Percentiles rank a stretch among this genome's conserved stretches.
Evolutionary conservation across 2,329 filamentous ascomycete genomes (phyloP).

Genomic region (Phialophora macrospora): DNA sequence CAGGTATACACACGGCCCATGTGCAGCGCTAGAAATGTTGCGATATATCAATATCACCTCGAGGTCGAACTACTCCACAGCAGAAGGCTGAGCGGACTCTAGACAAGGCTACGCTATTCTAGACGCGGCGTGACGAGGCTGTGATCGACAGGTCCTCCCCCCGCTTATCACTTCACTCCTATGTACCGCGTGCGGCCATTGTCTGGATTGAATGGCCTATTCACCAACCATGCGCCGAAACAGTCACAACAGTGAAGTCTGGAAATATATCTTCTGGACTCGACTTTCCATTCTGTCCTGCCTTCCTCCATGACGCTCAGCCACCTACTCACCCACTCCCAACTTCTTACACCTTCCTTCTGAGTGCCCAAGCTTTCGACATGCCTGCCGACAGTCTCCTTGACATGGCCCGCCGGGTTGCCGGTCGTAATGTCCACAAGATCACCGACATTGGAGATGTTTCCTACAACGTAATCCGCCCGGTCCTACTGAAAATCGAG

Average conservation of each 20-base stretch:
- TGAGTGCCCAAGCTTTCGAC: background rate
- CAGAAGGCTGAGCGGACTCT: background rate
- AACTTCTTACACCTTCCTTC: background rate
- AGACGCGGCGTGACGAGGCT: background rate
- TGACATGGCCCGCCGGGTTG: conserved; percentile 39
- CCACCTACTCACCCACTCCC: background rate
- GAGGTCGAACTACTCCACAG: background rate
- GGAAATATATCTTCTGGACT: background rate
- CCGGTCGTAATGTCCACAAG: conserved; percentile 45
- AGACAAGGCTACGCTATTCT: background rate
- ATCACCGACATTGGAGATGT: conserved; percentile 74
- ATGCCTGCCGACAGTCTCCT: conserved; percentile 41
- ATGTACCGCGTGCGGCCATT: background rate
- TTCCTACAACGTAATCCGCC: conserved; percentile 67
- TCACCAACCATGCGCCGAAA: conserved; percentile 5
- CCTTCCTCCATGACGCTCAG: background rate
- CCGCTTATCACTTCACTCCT: background rate
- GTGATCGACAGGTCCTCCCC: background rate
- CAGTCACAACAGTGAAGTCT: background rate
- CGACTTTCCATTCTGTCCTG: background rate
- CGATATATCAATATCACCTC: background rate
- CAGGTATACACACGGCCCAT: background rate
- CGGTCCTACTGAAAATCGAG: conserved; percentile 73
- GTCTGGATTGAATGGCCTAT: conserved; percentile 1
- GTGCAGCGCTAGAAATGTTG: background rate